Evolutionary conservation across 345 rosid genomes (phyloP), one percentile per base, ranked within the genome.

Genomic region (Pelargonium nanum): DNA sequence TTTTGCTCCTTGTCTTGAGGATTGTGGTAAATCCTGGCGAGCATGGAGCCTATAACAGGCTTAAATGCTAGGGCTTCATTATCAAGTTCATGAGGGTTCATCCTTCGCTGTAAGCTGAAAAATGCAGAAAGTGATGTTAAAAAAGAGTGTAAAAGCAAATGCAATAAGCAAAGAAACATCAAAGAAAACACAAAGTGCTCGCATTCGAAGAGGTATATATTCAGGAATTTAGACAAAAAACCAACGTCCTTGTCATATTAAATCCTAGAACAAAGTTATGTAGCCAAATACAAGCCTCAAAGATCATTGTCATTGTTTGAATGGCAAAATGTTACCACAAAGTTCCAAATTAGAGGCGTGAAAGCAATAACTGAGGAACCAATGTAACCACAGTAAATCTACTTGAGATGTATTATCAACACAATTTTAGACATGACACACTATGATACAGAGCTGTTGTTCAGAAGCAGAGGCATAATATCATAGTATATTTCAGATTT

Each of bases 51-150:
- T 60, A 94, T 68, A 54, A 90, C 80, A 30, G 95, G 92, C 66
- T 83, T 83, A 69, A 94, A 94, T 58, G 97, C 97, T 51, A 86
- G 86, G 65, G 99, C 95, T 75, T 89, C 97, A 59, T 82, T 90
- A 77, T 94, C 99, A 30, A 80, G 80, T 48, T 94, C 97, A 58
- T 55, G 81, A 57, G 83, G 82, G 73, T 83, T 88, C 50, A 72
- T 72, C 85, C 99, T 87, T 72, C 95, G 68, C 58, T 94, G 95
- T 84, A 94, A 72, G 86, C 97, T 94, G 83, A 72, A 68, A 57
- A 61, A 51, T 51, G 54, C 57, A 58, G 53, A 50, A 71, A 57
- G 51, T 21, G 65, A 60, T 25, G 59, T 65, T 59, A 68, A 68
- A 28, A 32, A 64, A 45, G 53, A 45, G 52, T 40, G 9, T 9